These are phyloP conservation scores for Cyberlindnera sargentensis DNA, from an alignment of 805 yeast species.

Conservation along the genomic window DNA sequence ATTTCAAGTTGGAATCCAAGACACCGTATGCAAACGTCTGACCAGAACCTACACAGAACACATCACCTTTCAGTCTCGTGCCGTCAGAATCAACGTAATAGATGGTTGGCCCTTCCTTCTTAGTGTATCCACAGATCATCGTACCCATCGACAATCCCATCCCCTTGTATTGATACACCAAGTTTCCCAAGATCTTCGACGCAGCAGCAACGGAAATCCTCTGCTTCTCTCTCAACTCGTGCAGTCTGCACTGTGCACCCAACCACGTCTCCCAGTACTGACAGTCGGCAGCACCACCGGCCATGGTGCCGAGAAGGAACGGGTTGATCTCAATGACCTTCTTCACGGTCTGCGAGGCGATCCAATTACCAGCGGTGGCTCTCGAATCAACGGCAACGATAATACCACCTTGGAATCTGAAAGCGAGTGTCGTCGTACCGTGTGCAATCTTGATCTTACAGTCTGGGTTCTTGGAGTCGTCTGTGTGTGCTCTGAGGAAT, in stretches of 20 bases:
- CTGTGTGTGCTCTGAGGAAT: constrained; percentile 95
- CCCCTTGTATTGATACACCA: constrained; percentile 92
- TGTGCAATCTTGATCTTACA: constrained; percentile 95
- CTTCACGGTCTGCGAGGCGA: constrained; percentile 96
- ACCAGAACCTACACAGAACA: constrained; percentile 98
- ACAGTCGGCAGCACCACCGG: constrained; percentile 99
- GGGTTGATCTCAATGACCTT: constrained; percentile 97
- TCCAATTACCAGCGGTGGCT: constrained; percentile 97
- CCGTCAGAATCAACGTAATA: constrained; percentile 98
- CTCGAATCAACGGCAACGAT: constrained; percentile 96
- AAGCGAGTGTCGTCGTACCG: constrained; percentile 98
- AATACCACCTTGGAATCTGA: constrained; percentile 93
- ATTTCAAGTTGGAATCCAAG: constrained; percentile 80
- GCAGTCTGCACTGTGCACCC: constrained; percentile 92
- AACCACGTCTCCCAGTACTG: constrained; percentile 99
- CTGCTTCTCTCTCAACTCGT: constrained; percentile 90
- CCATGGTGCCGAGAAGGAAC: constrained; percentile 92
- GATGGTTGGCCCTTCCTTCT: constrained; percentile 91
- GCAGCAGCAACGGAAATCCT: constrained; percentile 96
- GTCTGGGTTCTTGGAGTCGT: constrained; percentile 87
- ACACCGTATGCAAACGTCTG: constrained; percentile 99
- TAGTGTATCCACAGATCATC: constrained; percentile 95
- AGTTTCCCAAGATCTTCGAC: constrained; percentile 82
- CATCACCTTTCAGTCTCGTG: constrained; percentile 86
- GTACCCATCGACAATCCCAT: constrained; percentile 99